Conservation (phyloP, 1,139 yeast genomes). For the Debaryomyces sp. region DNA sequence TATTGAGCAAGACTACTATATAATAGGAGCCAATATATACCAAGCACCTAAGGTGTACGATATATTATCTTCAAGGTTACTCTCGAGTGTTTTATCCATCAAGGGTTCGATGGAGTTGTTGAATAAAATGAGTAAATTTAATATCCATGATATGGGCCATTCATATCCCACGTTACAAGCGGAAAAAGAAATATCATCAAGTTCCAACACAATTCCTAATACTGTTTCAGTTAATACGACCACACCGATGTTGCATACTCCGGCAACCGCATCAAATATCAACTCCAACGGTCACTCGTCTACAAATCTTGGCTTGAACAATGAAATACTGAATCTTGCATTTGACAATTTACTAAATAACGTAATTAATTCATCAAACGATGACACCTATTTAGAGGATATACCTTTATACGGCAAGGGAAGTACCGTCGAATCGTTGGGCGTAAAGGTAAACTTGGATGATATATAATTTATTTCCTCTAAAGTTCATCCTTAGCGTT, state of each 20-base stretch:
- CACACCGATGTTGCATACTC: conserved; percentile 27
- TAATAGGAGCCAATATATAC: conserved; percentile 89
- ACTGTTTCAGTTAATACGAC: conserved; percentile 12
- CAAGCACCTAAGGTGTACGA: conserved; percentile 72
- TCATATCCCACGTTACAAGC: conserved; percentile 18
- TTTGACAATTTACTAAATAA: conserved; percentile 35
- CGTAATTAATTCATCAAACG: conserved; percentile 24
- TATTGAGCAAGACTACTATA: conserved; percentile 65
- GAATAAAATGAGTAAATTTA: conserved; percentile 38
- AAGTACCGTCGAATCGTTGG: conserved; percentile 42
- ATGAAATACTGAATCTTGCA: conserved; percentile 31
- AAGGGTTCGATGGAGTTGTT: conserved; percentile 39
- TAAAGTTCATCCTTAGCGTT: conserved; percentile 33
- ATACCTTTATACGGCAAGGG: conserved; percentile 44
- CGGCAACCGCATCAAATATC: conserved; percentile 13
- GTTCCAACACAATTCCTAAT: conserved; percentile 13
- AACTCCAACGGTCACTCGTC: conserved; percentile 11
- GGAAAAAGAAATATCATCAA: conserved; percentile 8
- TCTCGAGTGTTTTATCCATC: conserved; percentile 40
- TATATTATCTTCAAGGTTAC: conserved; percentile 39
- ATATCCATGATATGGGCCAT: conserved; percentile 42
- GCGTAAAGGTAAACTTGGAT: conserved; percentile 29
- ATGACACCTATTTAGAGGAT: conserved; percentile 36
- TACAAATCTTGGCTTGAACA: conserved; percentile 14
- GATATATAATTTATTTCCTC: conserved; percentile 9